Base-by-base conservation (phyloP, 225 moss, liverwort and hornwort genomes). In the Antitrichia curtipendula region DNA sequence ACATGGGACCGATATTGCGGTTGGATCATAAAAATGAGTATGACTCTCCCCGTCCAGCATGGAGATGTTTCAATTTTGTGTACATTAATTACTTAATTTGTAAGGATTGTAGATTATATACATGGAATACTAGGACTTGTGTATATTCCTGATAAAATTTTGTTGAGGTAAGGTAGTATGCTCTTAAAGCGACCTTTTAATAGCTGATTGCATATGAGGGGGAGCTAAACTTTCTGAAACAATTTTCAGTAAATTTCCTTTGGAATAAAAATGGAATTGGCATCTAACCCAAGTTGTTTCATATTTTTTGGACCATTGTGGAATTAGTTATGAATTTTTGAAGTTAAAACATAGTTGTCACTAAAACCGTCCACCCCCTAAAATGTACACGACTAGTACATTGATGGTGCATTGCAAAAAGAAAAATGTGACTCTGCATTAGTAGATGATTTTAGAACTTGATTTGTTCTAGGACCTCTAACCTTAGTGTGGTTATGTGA, bases 331-430 rank as follows among this genome's bases (percentile, higher is more conserved):
- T 0, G 2, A 24, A 21, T 8, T 34, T 13, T 22, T 52, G 34
- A 75, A 36, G 75, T 50, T 32, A 13, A 21, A 50, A 32, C 1
- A 3, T 1, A 50, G 4, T 21, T 1, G 6, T 31, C 0, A 11
- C 1, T 7, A 12, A 1, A 50, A 20, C 12, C 4, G 7, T 75
- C 1, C 3, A 21, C 7, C 3, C 13, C 1, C 1, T 49, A 1
- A 50, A 50, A 50, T 75, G 13, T 8, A 32, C 0, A 32, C 50
- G 50, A 32, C 2, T 32, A 2, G 1, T 50, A 50, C 8, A 32
- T 20, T 75, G 49, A 74, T 31, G 19, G 31, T 73, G 47, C 73
- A 72, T 45, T 16, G 29, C 17, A 45, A 6, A 72, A 29, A 47
- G 1, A 6, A 32, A 49, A 74, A 49, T 75, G 8, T 49, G 50